A percentile compares a stretch with the other conserved stretches of the same genome.
Conservation (phyloP, 2,329 filamentous ascomycete species). For the Colletotrichum neosansevieriae region DNA sequence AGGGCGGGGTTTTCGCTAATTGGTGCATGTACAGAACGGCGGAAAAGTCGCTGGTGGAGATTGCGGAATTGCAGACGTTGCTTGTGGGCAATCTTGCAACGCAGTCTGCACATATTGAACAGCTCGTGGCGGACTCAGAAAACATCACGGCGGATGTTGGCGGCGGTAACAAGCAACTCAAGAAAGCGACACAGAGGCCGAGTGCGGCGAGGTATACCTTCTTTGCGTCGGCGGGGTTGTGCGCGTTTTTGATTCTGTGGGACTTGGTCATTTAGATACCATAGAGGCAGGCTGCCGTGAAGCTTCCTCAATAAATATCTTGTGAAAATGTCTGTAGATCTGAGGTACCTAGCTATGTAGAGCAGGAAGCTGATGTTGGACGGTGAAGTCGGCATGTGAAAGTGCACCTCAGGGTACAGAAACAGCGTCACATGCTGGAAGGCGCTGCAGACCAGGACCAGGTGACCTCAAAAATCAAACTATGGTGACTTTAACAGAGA, state of each 20-base stretch:
- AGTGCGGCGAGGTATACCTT: conserved; percentile 84
- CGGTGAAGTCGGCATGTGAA: conserved; percentile 25
- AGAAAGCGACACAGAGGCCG: conserved; percentile 79
- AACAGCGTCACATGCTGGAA: conserved; percentile 33
- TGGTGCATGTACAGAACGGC: conserved; percentile 71
- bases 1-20: conserved; percentile 16
- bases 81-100: conserved; percentile 87
- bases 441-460: conserved; percentile 4
- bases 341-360: background rate
- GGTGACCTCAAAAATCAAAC: conserved; percentile 25
- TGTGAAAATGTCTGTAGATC: background rate
- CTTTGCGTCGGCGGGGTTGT: conserved; percentile 81
- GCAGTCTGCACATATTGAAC: conserved; percentile 90
- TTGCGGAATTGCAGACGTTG: conserved; percentile 90
- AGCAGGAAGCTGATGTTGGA: background rate
- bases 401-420: background rate
- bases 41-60: conserved; percentile 91
- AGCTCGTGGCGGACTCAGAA: conserved; percentile 86
- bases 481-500: background rate
- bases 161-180: conserved; percentile 90
- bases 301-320: background rate
- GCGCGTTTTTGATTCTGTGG: conserved; percentile 81
- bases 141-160: conserved; percentile 88
- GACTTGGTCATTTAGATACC: conserved; percentile 71
- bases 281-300: background rate